Conservation (phyloP, 2,329 filamentous ascomycete species). For the Grosmannia huntii region DNA sequence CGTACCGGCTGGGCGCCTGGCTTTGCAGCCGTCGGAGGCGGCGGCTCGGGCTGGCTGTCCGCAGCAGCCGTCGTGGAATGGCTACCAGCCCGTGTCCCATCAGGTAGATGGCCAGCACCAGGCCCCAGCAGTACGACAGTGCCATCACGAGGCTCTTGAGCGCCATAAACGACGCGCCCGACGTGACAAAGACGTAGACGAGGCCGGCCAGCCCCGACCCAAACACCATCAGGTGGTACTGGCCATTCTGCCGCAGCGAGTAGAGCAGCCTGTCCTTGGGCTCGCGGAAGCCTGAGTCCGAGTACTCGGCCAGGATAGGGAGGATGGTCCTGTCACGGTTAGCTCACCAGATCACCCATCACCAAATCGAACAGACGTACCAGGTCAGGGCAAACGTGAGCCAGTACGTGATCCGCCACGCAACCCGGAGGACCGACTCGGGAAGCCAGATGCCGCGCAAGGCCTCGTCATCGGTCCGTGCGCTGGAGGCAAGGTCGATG, state of each 20-base stretch:
- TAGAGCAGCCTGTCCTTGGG: constrained; percentile 70
- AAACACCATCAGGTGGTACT: constrained; percentile 75
- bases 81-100: constrained; percentile 96
- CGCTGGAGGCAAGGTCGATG: constrained; percentile 85
- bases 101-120: constrained; percentile 84
- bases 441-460: constrained; percentile 80
- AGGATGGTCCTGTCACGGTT: constrained; percentile 58
- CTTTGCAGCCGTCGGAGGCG: constrained; percentile 63
- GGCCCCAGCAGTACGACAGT: constrained; percentile 84
- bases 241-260: constrained; percentile 74
- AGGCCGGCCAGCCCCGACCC: constrained; percentile 57
- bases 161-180: constrained; percentile 57
- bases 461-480: constrained; percentile 56
- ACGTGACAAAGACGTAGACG: constrained; percentile 70
- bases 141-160: constrained; percentile 86
- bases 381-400: constrained; percentile 90
- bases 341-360: background rate
- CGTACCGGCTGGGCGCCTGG: constrained; percentile 69
- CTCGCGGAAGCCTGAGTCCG: constrained; percentile 85
- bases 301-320: constrained; percentile 85
- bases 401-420: constrained; percentile 96
- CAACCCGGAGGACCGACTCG: constrained; percentile 62
- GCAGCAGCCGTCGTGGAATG: constrained; percentile 69
- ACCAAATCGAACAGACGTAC: constrained; percentile 30
- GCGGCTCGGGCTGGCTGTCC: constrained; percentile 63